Conservation (phyloP, 1,284 basidiomycete genomes). For the Ustilago lituana region DNA sequence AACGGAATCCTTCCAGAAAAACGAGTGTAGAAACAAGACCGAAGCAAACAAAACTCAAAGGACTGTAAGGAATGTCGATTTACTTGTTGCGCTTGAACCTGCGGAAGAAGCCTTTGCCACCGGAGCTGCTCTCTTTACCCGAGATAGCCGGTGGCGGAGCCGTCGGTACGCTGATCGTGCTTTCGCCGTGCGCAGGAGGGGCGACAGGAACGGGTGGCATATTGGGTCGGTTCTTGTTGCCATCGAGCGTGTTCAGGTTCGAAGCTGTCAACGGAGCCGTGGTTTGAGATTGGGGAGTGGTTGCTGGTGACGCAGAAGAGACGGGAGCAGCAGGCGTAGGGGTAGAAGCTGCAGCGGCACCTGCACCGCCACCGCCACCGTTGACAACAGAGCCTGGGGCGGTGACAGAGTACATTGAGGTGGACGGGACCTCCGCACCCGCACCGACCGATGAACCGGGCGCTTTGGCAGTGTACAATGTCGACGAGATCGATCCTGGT, state of each 20-base stretch:
- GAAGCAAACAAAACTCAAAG: too few relatives aligned
- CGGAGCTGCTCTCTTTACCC: slow-evolving; percentile 22
- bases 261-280: slow-evolving; percentile 33
- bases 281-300: slow-evolving; percentile 1
- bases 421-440: slow-evolving; percentile 13
- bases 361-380: slow-evolving; percentile 6
- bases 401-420: slow-evolving; percentile 35
- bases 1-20: slow-evolving; percentile 7
- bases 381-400: slow-evolving; percentile 29
- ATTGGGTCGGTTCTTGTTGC: slow-evolving; percentile 21
- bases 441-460: slow-evolving; percentile 33
- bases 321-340: slow-evolving; percentile 2
- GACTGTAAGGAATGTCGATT: too few relatives aligned
- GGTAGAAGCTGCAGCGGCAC: slow-evolving; percentile 1
- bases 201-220: slow-evolving; percentile 47
- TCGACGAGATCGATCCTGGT: slow-evolving; percentile 36
- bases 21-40: too few relatives aligned
- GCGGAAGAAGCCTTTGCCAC: slow-evolving; percentile 41
- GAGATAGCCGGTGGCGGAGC: slow-evolving; percentile 43
- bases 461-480: slow-evolving; percentile 33
- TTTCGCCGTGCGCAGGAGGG: slow-evolving; percentile 26
- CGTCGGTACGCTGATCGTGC: slow-evolving; percentile 38
- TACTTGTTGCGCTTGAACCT: slow-evolving; percentile 48
- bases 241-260: slow-evolving; percentile 31
- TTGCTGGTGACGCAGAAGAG: background rate